These are phyloP conservation scores for Colletotrichum noveboracense DNA, from an alignment of 2,329 filamentous ascomycete genomes.

Conservation along the genomic window DNA sequence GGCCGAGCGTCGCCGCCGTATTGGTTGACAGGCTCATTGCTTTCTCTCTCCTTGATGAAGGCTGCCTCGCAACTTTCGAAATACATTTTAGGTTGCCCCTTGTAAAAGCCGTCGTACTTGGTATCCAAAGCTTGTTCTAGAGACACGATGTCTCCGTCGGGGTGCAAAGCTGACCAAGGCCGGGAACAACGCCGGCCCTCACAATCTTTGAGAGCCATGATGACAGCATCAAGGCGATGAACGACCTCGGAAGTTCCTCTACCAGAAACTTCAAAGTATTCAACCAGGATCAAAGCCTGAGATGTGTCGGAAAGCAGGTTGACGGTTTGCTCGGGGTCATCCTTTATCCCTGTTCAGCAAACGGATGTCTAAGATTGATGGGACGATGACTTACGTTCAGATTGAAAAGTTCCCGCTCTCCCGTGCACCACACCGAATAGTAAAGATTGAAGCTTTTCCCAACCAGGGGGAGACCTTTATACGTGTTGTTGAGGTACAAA, in stretches of 20 bases:
- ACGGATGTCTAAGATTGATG: neutral
- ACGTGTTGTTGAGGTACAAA: constrained; percentile 49
- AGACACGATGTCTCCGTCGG: neutral
- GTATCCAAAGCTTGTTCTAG: neutral
- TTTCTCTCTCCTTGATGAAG: neutral
- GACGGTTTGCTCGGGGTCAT: neutral
- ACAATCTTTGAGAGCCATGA: neutral
- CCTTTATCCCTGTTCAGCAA: neutral
- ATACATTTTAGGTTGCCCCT: constrained; percentile 9
- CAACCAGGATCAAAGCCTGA: neutral
- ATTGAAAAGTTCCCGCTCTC: constrained; percentile 52
- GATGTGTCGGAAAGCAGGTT: neutral
- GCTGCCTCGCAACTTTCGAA: neutral
- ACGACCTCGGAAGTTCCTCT: neutral
- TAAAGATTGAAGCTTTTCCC: constrained; percentile 54
- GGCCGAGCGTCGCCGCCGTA: neutral
- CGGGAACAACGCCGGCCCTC: neutral
- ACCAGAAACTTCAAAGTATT: neutral
- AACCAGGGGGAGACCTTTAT: constrained; percentile 55
- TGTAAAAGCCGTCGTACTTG: neutral
- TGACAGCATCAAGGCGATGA: neutral
- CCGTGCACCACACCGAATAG: constrained; percentile 62
- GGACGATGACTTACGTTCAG: constrained; percentile 41
- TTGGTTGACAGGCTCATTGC: neutral
- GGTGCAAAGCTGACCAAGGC: neutral